Evolutionary conservation across 2,329 filamentous ascomycete genomes (phyloP), one percentile per base, ranked within the genome.

Genomic region (Botrytis deweyae): DNA sequence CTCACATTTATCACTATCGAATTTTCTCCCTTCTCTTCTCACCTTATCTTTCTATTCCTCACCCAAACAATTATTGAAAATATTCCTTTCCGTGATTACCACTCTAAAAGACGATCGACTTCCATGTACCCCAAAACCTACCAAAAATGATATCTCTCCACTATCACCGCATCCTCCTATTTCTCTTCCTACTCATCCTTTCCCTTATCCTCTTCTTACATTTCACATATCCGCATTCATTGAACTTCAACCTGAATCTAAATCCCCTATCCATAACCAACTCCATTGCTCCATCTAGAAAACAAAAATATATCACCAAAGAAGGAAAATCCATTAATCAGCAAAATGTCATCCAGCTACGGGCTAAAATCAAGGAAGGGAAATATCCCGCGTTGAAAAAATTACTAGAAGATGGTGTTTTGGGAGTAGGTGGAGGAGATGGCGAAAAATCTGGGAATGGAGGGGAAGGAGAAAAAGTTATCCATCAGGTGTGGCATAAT

Each of bases 401-500:
- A 18, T 29, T 58, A 9, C 14, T 29, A 1, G n/a, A 33, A 18
- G 1, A 58, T 18, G 52, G 14, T 29, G 14, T 29, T 9, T 9
- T 18, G 6, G n/a, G n/a, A 29, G 52, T 29, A 2, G 14, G n/a
- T 8, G 6, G 3, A 1, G 3, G 9, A 8, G 0, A 16, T 4
- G n/a, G n/a, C 1, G 58, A 18, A 8, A 1, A 10, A 1, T 5
- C 33, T 36, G 12, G 3, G 0, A 14, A 25, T 2, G 59, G 20
- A 22, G 29, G 8, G 7, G 33, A 12, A 8, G 36, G 5, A 16
- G 22, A 7, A 9, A 69, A 55, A 20, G 44, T 69, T 29, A 20
- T 69, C 18, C 67, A 69, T 69, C 67, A 69, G 38, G 40, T 69
- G n/a, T 69, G 67, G 67, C 36, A 58, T 22, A 59, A 69, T 59